Evolutionary conservation across 352 stramenopile genomes (phyloP).

Genomic region (Globisporangium iwayamae): DNA sequence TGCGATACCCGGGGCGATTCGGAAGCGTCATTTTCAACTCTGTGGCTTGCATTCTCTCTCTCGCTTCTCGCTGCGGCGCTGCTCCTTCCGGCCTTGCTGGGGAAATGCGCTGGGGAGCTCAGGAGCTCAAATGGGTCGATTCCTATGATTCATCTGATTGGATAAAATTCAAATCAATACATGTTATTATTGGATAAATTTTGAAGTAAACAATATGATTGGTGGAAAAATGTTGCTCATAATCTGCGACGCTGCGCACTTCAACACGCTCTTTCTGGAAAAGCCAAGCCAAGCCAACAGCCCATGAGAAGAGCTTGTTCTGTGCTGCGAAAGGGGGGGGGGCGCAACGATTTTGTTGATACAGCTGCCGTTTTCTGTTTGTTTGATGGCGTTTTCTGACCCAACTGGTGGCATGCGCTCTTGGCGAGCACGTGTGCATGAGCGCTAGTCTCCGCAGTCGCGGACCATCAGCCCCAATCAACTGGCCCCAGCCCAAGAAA

Average conservation of each 20-base stretch:
- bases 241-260: slow-evolving; percentile 36
- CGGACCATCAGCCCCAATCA: neutral
- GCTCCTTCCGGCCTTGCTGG: neutral
- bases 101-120: neutral
- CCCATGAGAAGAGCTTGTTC: too few relatives aligned
- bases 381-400: slow-evolving; percentile 2
- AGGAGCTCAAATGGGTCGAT: neutral
- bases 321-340: slow-evolving; percentile 1
- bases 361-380: neutral
- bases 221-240: neutral
- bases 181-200: neutral
- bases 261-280: slow-evolving; percentile 1
- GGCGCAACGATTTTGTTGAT: neutral
- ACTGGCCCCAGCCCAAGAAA: neutral
- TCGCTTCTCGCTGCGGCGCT: neutral
- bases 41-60: slow-evolving; percentile 15
- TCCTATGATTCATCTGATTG: neutral
- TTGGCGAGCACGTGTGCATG: neutral
- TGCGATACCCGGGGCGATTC: slow-evolving; percentile 34
- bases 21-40: slow-evolving; percentile 56
- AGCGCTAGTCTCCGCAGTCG: neutral
- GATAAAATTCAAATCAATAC: neutral
- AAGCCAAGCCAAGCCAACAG: neutral
- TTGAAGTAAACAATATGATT: slow-evolving; percentile 7
- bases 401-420: slow-evolving; percentile 2